These are phyloP conservation scores for Monosporozyma servazzii DNA, from an alignment of 805 yeast species.

Conservation along the genomic window DNA sequence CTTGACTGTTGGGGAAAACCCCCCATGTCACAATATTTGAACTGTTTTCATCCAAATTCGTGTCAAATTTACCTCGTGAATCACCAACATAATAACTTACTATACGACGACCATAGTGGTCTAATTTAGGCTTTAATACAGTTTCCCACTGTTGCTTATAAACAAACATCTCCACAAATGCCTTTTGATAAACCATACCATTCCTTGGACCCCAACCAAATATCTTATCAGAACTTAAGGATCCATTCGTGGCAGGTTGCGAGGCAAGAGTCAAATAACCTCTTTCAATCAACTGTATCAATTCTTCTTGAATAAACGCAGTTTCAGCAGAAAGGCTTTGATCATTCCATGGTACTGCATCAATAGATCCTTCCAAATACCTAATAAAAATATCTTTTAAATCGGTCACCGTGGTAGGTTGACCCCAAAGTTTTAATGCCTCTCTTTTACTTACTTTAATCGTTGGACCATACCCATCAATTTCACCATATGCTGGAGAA, in stretches of 20 bases:
- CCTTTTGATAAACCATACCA: constrained; percentile 86
- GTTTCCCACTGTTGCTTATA: constrained; percentile 60
- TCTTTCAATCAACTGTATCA: constrained; percentile 63
- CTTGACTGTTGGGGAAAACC: constrained; percentile 83
- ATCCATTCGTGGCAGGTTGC: constrained; percentile 87
- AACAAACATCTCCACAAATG: constrained; percentile 87
- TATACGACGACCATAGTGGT: constrained; percentile 31
- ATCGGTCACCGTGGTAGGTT: constrained; percentile 53
- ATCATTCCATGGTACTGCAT: constrained; percentile 88
- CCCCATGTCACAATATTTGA: constrained; percentile 97
- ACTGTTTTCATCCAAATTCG: constrained; percentile 46
- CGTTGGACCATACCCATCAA: constrained; percentile 93
- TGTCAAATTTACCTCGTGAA: constrained; percentile 43
- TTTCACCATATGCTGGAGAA: constrained; percentile 96
- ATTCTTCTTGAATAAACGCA: constrained; percentile 82
- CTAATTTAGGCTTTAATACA: constrained; percentile 44
- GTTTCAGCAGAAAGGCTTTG: constrained; percentile 81
- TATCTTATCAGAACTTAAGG: constrained; percentile 69
- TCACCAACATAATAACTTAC: constrained; percentile 74
- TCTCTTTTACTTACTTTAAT: constrained; percentile 62
- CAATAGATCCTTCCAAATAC: constrained; percentile 66
- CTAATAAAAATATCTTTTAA: constrained; percentile 57
- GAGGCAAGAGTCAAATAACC: constrained; percentile 86
- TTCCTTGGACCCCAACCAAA: constrained; percentile 96
- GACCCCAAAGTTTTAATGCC: constrained; percentile 74